These are phyloP conservation scores for Brassica napus DNA, from an alignment of 345 rosid genomes.

Conservation along the genomic window DNA sequence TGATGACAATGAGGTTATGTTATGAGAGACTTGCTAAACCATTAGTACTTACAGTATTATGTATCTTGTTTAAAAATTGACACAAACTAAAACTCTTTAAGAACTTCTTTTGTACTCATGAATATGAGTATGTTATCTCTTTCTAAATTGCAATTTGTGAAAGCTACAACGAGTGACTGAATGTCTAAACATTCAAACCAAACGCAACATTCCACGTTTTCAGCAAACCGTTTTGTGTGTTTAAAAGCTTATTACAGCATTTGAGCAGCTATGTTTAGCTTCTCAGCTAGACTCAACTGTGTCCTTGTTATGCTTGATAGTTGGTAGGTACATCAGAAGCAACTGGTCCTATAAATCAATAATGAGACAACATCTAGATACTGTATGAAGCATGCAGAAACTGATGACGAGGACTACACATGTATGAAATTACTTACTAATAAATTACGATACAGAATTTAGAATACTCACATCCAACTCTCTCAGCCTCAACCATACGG, in stretches of 20 bases:
- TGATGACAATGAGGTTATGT: neutral
- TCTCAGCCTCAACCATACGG: constrained; percentile 90
- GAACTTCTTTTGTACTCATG: neutral
- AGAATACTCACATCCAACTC: constrained; percentile 78
- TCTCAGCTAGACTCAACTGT: constrained; percentile 86
- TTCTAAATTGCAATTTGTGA: constrained; percentile 19
- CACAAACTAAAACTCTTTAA: neutral
- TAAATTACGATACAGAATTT: neutral
- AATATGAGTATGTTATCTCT: constrained; percentile 3
- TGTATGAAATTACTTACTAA: too few species aligned
- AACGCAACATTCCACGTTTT: constrained; percentile 19
- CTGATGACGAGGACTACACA: too few species aligned
- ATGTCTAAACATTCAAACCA: constrained; percentile 10
- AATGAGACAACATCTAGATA: neutral
- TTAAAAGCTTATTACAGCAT: constrained; percentile 45
- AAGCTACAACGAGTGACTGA: constrained; percentile 29
- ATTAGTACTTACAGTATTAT: neutral
- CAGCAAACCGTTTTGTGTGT: neutral
- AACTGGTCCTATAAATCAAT: constrained; percentile 54
- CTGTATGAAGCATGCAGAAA: neutral
- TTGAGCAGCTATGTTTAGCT: constrained; percentile 93
- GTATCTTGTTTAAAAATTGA: neutral
- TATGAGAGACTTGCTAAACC: neutral
- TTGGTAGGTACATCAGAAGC: constrained; percentile 62
- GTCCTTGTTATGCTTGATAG: constrained; percentile 85